A percentile compares a stretch with the other conserved stretches of the same genome.
Conservation (phyloP, 1,139 yeast genomes). For the Spathaspora sp. region DNA sequence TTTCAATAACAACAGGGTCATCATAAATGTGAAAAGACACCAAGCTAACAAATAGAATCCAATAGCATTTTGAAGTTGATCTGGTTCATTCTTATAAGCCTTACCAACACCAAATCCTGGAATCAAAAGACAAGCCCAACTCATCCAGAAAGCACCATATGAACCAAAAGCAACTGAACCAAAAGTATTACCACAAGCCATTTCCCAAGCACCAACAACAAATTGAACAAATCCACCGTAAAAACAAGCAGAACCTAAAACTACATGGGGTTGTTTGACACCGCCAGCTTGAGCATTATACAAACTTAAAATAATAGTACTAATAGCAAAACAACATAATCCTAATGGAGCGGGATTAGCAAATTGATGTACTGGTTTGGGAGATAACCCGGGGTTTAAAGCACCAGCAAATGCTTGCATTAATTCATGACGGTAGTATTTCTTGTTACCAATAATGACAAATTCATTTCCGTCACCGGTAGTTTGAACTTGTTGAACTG, state of each 20-base stretch:
- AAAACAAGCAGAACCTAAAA: slow-evolving; percentile 44
- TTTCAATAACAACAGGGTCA: slow-evolving; percentile 40
- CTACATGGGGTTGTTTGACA: slow-evolving; percentile 33
- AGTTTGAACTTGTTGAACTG: slow-evolving; percentile 2
- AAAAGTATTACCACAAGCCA: slow-evolving; percentile 39
- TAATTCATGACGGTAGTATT: slow-evolving; percentile 31
- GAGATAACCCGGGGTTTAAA: slow-evolving; percentile 34
- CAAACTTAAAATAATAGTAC: slow-evolving; percentile 50
- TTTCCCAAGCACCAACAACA: slow-evolving; percentile 56
- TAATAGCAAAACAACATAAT: slow-evolving; percentile 50
- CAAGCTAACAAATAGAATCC: slow-evolving; percentile 46
- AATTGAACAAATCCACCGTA: slow-evolving; percentile 51
- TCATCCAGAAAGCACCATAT: slow-evolving; percentile 47
- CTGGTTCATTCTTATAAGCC: slow-evolving; percentile 47
- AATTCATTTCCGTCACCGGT: slow-evolving; percentile 8
- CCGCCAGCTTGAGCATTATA: slow-evolving; percentile 44
- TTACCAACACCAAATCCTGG: slow-evolving; percentile 51
- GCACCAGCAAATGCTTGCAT: slow-evolving; percentile 42
- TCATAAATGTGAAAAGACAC: slow-evolving; percentile 43
- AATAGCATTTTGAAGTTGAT: slow-evolving; percentile 30
- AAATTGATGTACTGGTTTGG: slow-evolving; percentile 32
- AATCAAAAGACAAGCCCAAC: slow-evolving; percentile 37
- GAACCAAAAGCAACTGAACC: slow-evolving; percentile 43
- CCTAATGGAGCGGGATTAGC: slow-evolving; percentile 68
- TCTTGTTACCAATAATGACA: slow-evolving; percentile 16